Evolutionary conservation across 2,329 filamentous ascomycete genomes (phyloP).

Genomic region (Aspergillus sojae): DNA sequence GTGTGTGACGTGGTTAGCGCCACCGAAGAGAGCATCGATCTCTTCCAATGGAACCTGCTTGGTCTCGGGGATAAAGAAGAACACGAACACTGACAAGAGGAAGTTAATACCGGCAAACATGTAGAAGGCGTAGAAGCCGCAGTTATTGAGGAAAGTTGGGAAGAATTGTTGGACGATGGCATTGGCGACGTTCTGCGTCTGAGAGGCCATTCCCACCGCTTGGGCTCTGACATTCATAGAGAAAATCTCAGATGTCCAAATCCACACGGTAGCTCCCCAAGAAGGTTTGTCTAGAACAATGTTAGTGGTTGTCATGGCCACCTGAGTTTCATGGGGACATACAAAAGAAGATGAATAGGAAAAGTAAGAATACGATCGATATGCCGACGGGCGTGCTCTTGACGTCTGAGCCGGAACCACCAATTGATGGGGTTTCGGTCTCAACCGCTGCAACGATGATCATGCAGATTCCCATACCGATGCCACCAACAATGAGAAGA

Average conservation of each 20-base stretch:
- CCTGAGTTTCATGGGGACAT: constrained; percentile 10
- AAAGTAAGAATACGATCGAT: constrained; percentile 68
- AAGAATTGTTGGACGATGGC: constrained; percentile 72
- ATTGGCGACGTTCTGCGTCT: constrained; percentile 67
- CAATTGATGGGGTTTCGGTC: constrained; percentile 57
- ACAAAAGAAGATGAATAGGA: constrained; percentile 61
- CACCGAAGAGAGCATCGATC: constrained; percentile 42
- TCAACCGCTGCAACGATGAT: constrained; percentile 63
- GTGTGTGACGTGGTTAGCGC: constrained; percentile 38
- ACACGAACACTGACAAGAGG: constrained; percentile 54
- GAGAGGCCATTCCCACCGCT: constrained; percentile 67
- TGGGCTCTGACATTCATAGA: constrained; percentile 73
- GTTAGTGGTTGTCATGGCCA: constrained; percentile 27
- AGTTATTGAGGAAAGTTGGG: constrained; percentile 65
- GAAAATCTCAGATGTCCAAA: constrained; percentile 71
- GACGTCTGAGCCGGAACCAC: constrained; percentile 38
- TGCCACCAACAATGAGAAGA: constrained; percentile 67
- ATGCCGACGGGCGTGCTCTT: constrained; percentile 66
- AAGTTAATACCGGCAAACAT: constrained; percentile 58
- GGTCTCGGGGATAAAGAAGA: constrained; percentile 56
- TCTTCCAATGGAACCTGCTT: constrained; percentile 46
- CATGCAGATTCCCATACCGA: constrained; percentile 73
- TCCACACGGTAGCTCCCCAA: constrained; percentile 72
- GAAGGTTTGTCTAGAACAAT: constrained; percentile 62
- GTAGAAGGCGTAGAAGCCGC: constrained; percentile 59